Base-by-base conservation (phyloP, 352 stramenopile genomes). In the Phytophthora kernoviae region DNA sequence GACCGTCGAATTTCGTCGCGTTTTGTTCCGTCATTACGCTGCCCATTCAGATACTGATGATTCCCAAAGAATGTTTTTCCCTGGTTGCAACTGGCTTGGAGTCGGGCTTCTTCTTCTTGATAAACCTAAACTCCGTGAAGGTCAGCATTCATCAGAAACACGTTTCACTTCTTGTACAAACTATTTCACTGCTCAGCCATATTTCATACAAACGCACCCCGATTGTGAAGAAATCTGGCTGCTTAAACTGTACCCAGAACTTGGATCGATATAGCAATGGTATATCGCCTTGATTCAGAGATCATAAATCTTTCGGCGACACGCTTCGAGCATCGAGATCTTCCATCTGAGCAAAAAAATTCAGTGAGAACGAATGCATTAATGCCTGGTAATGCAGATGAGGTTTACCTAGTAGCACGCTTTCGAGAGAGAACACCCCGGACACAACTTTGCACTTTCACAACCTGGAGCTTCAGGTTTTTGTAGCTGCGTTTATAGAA, bases 201-300 rank as follows among this genome's bases (percentile, higher is more conserved):
- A 39, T 20, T 15, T 55, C 4, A 43, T n/a, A 9, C 14, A 41
- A 57, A 68, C 77, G 8, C 58, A 91, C 82, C 2, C 83, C 83
- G 42, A 94, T 73, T 49, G 82, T 88, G 54, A 94, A 90, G 30
- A 90, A 94, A 50, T 94, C 80, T 2, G 70, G 47, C 14, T 61
- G 63, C 53, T 90, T 84, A 58, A 91, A 94, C 10, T 74, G 88
- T 34, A 92, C 63, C 85, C 85, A 94, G 49, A 94, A 94, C 51
- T 93, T 91, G 44, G 85, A 90, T 15, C 85, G 73, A 62, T 94
- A 77, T 0, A 91, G 58, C 18, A 94, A 49, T 5, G 85, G 77
- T 14, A 84, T 81, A 45, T 88, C 73, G 33, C 75, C 87, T 40
- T 79, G 68, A 24, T 79, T 62, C 85, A 94, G 27, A 91, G 42